Conservation (phyloP, 495 filamentous ascomycete species). For the Tirmania nivea region DNA sequence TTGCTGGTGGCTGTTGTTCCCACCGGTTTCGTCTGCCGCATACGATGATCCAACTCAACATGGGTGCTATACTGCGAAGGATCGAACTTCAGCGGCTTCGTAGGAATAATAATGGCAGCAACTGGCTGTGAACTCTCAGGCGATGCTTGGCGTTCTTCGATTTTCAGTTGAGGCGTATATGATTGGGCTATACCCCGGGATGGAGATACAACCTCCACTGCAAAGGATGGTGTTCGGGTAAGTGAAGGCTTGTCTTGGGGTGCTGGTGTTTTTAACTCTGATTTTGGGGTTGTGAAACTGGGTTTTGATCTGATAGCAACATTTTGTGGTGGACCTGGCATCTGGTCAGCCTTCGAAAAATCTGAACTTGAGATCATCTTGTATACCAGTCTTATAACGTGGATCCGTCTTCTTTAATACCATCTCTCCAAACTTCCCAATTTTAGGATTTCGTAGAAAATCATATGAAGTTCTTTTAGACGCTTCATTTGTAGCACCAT, state of each 20-base stretch:
- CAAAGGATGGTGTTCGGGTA: not conserved
- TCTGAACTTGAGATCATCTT: too few species aligned
- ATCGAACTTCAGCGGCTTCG: slow-evolving; percentile 12
- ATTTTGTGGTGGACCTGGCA: not conserved
- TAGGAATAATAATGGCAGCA: slow-evolving; percentile 35
- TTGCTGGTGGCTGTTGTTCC: slow-evolving; percentile 6
- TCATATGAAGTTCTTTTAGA: slow-evolving; percentile 2
- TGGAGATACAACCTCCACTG: not conserved
- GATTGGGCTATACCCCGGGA: not conserved
- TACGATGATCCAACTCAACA: slow-evolving; percentile 19
- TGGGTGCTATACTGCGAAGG: slow-evolving; percentile 20
- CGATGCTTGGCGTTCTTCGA: slow-evolving; percentile 21
- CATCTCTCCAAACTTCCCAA: slow-evolving; percentile 19
- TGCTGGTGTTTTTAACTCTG: not conserved
- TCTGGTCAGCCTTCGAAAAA: not conserved
- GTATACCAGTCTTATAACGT: not conserved
- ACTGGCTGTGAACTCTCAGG: slow-evolving; percentile 44
- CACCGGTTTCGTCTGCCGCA: slow-evolving; percentile 11
- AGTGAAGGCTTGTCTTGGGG: not conserved
- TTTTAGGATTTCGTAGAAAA: slow-evolving; percentile 10
- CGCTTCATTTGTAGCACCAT: not conserved
- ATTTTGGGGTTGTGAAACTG: not conserved
- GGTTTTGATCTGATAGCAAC: not conserved
- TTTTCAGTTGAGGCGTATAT: not conserved
- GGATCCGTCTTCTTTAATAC: slow-evolving; percentile 12